A percentile compares a stretch with the other conserved stretches of the same genome.
Evolutionary conservation across 768 basidiomycete species (phyloP).

Genomic region (Hypholoma fasciculare): DNA sequence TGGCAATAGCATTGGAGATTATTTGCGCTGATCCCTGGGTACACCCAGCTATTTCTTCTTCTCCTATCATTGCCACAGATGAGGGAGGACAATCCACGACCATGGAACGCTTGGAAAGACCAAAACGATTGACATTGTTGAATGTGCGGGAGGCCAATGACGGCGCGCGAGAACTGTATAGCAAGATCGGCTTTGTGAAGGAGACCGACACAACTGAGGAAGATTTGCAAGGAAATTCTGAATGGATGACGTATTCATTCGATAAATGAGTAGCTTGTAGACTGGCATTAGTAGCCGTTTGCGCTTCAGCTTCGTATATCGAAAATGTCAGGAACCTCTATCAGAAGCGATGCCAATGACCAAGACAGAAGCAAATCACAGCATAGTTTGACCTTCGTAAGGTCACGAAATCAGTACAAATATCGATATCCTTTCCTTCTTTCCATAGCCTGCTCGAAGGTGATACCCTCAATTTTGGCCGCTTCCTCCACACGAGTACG

Average conservation of each 20-base stretch:
- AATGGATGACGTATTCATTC: not conserved
- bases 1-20: not conserved
- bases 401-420: constrained; percentile 37
- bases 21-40: constrained; percentile 1
- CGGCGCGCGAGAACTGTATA: constrained; percentile 18
- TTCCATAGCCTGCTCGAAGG: constrained; percentile 58
- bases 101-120: not conserved
- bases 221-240: not conserved
- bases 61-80: not conserved
- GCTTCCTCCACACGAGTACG: constrained; percentile 56
- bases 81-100: not conserved
- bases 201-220: not conserved
- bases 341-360: not conserved
- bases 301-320: not conserved
- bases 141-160: constrained; percentile 20
- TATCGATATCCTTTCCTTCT: constrained; percentile 60
- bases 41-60: too few relatives aligned
- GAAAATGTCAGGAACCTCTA: too few relatives aligned
- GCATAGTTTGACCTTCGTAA: too few relatives aligned
- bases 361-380: not conserved
- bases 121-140: constrained; percentile 12
- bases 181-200: constrained; percentile 16
- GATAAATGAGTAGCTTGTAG: not conserved
- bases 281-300: too few relatives aligned
- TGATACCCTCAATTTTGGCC: constrained; percentile 57